Conservation (phyloP, 768 basidiomycete species). For the Phylloporus arenicola region DNA sequence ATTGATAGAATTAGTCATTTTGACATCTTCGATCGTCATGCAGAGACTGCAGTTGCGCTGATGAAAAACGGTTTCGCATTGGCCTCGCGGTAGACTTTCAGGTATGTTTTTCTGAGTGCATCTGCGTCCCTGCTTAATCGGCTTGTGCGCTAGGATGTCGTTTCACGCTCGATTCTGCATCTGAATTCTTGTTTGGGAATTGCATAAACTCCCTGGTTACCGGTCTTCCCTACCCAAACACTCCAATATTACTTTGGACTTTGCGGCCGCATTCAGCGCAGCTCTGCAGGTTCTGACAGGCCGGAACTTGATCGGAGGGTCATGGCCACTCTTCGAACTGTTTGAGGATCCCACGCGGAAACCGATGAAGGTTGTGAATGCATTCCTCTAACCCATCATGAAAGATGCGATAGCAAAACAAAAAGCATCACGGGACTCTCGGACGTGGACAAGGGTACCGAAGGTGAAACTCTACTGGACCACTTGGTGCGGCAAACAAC, state of each 20-base stretch:
- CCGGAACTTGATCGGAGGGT: slow-evolving; percentile 28
- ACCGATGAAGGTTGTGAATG: slow-evolving; percentile 36
- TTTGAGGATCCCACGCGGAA: slow-evolving; percentile 25
- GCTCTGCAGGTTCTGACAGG: slow-evolving; percentile 29
- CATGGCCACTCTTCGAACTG: slow-evolving; percentile 40
- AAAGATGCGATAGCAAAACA: slow-evolving; percentile 30
- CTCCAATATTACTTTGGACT: slow-evolving; percentile 21
- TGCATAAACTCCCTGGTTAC: slow-evolving; percentile 36
- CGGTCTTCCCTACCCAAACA: slow-evolving; percentile 30
- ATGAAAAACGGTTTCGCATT: slow-evolving; percentile 39
- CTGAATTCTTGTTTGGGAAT: slow-evolving; percentile 48
- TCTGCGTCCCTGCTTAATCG: not conserved
- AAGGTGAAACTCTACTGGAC: slow-evolving; percentile 39
- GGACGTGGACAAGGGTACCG: slow-evolving; percentile 9
- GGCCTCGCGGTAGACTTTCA: slow-evolving; percentile 59
- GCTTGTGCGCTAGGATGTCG: slow-evolving; percentile 33
- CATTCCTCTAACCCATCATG: slow-evolving; percentile 37
- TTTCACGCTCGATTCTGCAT: slow-evolving; percentile 50
- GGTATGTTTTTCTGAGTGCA: slow-evolving; percentile 23
- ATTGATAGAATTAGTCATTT: slow-evolving; percentile 58
- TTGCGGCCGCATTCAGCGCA: slow-evolving; percentile 30
- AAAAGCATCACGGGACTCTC: slow-evolving; percentile 3
- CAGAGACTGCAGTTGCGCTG: slow-evolving; percentile 41
- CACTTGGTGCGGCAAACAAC: slow-evolving; percentile 35
- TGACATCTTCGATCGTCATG: slow-evolving; percentile 54